Evolutionary conservation across 345 rosid species (phyloP), one percentile per base, ranked within the genome.

Genomic region (Melaleuca quinquenervia): DNA sequence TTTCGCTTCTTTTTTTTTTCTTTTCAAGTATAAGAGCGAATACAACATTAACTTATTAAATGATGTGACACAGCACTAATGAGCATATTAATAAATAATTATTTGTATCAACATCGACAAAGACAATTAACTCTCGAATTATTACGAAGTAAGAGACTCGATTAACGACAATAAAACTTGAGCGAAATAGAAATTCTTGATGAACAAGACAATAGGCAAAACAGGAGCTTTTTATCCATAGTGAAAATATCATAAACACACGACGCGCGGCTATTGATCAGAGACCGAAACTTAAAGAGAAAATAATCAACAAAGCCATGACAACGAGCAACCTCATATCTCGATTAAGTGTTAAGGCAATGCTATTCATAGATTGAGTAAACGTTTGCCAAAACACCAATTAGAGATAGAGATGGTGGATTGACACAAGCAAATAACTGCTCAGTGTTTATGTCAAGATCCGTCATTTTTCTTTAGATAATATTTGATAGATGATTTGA

Each of bases 21-120:
- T 52, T 6, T 22, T 26, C 11, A 26, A 13, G n/a, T n/a, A n/a
- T n/a, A n/a, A n/a, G n/a, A 60, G 5, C 0, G 0, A 1, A 27
- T 60, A 7, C 75, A 14, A 62, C 27, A n/a, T n/a, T n/a, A n/a
- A n/a, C n/a, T n/a, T n/a, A n/a, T n/a, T n/a, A n/a, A n/a, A 32
- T 16, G 24, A 16, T 18, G 6, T 18, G n/a, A n/a, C n/a, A n/a
- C n/a, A n/a, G 18, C 8, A 5, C 11, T 5, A 18, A 5, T 36
- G 3, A 11, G 4, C 48, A 36, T 70, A 16, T 18, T 18, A 36
- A 36, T 70, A 58, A 29, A 58, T 70, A 22, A 36, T 36, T 18
- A 70, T 1, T 36, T 20, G 26, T 18, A 3, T 70, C 5, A 26
- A 70, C 2, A 21, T 13, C n/a, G n/a, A 70, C 8, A 36, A 1